Evolutionary conservation across 495 filamentous ascomycete genomes (phyloP).

Genomic region (Aspergillus diversus): DNA sequence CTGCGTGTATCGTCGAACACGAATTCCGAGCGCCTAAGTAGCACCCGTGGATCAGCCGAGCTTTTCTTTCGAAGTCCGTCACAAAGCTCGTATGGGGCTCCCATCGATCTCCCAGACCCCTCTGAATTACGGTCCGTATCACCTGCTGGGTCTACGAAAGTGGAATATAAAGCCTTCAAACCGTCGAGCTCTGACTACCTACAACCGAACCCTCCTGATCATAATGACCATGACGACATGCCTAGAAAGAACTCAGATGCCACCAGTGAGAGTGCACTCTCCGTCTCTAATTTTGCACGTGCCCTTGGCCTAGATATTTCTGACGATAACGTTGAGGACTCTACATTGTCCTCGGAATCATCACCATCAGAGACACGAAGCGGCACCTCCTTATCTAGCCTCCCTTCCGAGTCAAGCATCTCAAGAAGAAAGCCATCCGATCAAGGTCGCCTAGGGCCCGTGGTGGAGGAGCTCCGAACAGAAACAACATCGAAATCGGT

Average conservation of each 20-base stretch:
- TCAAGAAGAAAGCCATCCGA: constrained; percentile 39
- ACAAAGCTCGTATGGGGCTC: constrained; percentile 19
- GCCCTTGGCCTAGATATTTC: constrained; percentile 44
- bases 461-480: constrained; percentile 41
- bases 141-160: constrained; percentile 15
- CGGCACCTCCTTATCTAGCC: constrained; percentile 72
- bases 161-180: constrained; percentile 29
- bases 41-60: constrained; percentile 28
- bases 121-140: constrained; percentile 17
- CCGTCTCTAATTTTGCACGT: constrained; percentile 45
- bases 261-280: constrained; percentile 36
- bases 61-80: constrained; percentile 31
- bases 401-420: constrained; percentile 46
- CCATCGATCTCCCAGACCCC: constrained; percentile 31
- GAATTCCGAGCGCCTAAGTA: constrained; percentile 27
- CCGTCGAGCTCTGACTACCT: constrained; percentile 17
- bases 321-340: constrained; percentile 60
- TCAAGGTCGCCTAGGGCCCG: constrained; percentile 35
- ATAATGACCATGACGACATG: constrained; percentile 9
- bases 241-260: constrained; percentile 39
- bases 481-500: constrained; percentile 26
- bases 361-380: constrained; percentile 64
- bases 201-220: constrained; percentile 20
- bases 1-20: constrained; percentile 27
- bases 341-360: constrained; percentile 71